Evolutionary conservation across 495 filamentous ascomycete genomes (phyloP).

Genomic region (Pseudomonodictys pantanalensis): DNA sequence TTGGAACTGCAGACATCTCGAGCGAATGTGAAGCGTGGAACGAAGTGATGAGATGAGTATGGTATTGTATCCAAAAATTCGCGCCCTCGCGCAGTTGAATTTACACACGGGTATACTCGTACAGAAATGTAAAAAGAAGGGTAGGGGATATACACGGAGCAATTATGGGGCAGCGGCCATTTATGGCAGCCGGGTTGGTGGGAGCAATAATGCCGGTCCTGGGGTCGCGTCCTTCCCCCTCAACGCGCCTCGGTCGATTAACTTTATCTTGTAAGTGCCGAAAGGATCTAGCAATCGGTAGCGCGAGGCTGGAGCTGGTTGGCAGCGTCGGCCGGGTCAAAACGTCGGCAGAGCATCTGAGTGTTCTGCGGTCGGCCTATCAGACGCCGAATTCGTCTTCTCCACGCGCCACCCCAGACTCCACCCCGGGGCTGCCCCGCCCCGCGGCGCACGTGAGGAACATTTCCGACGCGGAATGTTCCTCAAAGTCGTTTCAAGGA

Average conservation of each 20-base stretch:
- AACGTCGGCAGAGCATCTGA: neutral
- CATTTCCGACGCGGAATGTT: too few species aligned
- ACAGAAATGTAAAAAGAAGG: too few species aligned
- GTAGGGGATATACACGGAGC: too few species aligned
- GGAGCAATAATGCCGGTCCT: neutral
- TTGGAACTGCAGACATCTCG: constrained; percentile 23
- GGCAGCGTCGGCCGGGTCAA: neutral
- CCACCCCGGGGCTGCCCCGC: neutral
- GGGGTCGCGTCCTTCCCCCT: too few species aligned
- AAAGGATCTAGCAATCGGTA: constrained; percentile 1
- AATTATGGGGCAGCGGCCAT: too few species aligned
- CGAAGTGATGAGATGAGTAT: neutral
- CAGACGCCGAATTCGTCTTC: neutral
- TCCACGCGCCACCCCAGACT: neutral
- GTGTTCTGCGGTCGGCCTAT: neutral
- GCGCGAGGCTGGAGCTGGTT: neutral
- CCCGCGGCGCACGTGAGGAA: neutral
- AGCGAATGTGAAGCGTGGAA: neutral
- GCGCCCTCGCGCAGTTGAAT: too few species aligned
- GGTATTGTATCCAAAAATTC: neutral
- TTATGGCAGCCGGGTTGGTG: neutral
- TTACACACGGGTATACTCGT: too few species aligned
- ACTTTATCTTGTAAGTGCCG: constrained; percentile 6
- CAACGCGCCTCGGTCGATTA: too few species aligned
- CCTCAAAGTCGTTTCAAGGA: too few species aligned